Percentiles rank a stretch among this genome's conserved stretches.
phyloP scores from a whole-genome alignment of 169 alveolate species.

The Theileria equi region DNA sequence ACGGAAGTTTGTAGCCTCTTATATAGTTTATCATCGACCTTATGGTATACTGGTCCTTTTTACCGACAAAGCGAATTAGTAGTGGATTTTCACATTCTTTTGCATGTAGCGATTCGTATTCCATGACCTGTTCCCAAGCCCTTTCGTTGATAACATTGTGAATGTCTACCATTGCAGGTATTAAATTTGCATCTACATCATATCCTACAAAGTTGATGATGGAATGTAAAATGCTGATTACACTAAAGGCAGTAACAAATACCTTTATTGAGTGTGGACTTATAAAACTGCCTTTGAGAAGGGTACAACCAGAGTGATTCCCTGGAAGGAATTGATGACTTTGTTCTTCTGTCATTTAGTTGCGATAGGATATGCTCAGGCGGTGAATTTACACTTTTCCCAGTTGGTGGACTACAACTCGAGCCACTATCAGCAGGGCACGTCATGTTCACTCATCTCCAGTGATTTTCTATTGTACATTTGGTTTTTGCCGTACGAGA shows the following conservation, averaged over 20 bases:
- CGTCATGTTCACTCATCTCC: slow-evolving; percentile 7
- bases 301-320: slow-evolving; percentile 71
- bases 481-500: no score
- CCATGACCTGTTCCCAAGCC: slow-evolving; percentile 76
- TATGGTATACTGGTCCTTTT: slow-evolving; percentile 65
- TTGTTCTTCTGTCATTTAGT: slow-evolving; percentile 39
- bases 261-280: slow-evolving; percentile 70
- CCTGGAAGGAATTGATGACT: slow-evolving; percentile 68
- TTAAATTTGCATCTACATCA: slow-evolving; percentile 53
- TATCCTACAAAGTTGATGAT: slow-evolving; percentile 50
- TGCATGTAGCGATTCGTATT: slow-evolving; percentile 63
- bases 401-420: slow-evolving; percentile 6
- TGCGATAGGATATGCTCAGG: neutral
- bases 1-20: slow-evolving; percentile 72
- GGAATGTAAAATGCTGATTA: neutral
- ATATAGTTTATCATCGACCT: slow-evolving; percentile 56
- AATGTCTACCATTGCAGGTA: slow-evolving; percentile 66
- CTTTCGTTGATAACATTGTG: slow-evolving; percentile 75
- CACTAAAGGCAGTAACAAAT: no score
- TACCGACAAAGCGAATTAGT: slow-evolving; percentile 64
- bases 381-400: neutral
- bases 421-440: slow-evolving; percentile 15
- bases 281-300: slow-evolving; percentile 72
- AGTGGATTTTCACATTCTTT: slow-evolving; percentile 65
- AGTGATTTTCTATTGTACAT: neutral